phyloP scores from a whole-genome alignment of 129 eudicot genomes.

The Pseudognaphalium luteoalbum region DNA sequence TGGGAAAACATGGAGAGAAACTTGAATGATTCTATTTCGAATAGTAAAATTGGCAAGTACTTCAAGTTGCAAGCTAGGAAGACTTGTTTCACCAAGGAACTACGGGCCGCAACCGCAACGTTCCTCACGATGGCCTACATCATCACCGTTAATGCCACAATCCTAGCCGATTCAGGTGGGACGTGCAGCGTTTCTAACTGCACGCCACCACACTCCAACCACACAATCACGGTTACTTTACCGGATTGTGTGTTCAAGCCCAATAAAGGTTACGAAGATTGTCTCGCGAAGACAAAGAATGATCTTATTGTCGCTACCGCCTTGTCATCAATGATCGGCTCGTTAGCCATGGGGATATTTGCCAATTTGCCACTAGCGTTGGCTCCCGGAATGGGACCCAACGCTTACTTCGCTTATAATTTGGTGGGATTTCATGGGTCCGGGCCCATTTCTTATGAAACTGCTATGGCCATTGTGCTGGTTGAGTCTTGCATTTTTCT shows the following conservation, averaged over 20 bases:
- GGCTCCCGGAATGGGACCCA: conserved; percentile 96
- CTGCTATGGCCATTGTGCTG: conserved; percentile 78
- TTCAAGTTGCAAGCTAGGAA: conserved; percentile 70
- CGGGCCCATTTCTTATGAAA: conserved; percentile 65
- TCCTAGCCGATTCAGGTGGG: conserved; percentile 72
- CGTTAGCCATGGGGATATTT: conserved; percentile 76
- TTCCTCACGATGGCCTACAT: conserved; percentile 87
- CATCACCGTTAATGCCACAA: conserved; percentile 76
- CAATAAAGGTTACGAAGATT: conserved; percentile 57
- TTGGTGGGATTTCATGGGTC: conserved; percentile 90
- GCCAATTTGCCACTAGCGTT: conserved; percentile 74
- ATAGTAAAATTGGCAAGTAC: conserved; percentile 54
- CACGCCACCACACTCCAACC: conserved; percentile 42
- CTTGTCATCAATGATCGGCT: conserved; percentile 75
- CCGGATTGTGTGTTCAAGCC: conserved; percentile 68
- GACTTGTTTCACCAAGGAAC: conserved; percentile 59
- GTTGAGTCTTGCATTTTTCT: conserved; percentile 69
- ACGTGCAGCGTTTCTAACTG: conserved; percentile 64
- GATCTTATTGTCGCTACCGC: conserved; percentile 81
- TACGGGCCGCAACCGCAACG: conserved; percentile 84
- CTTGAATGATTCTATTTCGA: conserved; percentile 49
- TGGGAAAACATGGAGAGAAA: conserved; percentile 40
- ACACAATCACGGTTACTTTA: conserved; percentile 19
- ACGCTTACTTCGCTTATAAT: conserved; percentile 80
- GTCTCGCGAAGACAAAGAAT: conserved; percentile 49